phyloP scores from a whole-genome alignment of 2,329 filamentous ascomycete genomes.

The Dothidotthia symphoricarpi region DNA sequence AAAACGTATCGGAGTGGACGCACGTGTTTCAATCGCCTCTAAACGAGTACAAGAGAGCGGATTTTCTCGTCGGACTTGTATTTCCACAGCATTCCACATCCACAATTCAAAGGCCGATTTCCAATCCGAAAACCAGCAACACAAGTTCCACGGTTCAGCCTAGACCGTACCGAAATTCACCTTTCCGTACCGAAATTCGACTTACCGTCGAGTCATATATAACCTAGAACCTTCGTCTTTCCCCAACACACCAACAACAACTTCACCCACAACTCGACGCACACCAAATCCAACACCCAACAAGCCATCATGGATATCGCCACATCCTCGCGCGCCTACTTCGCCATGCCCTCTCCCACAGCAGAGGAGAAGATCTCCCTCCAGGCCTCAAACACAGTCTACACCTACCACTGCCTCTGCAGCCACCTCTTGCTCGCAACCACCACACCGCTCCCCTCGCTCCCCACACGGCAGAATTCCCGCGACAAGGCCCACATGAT shows the following conservation, averaged over 20 bases:
- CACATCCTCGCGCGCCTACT: slow-evolving; percentile 32
- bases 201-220: slow-evolving; percentile 7
- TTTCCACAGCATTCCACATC: slow-evolving; percentile 8
- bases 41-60: slow-evolving; percentile 7
- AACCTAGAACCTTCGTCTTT: slow-evolving; percentile 8
- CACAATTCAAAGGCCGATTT: too few species aligned
- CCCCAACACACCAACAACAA: slow-evolving; percentile 3
- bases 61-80: slow-evolving; percentile 9
- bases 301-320: slow-evolving; percentile 30
- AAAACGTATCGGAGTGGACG: slow-evolving; percentile 5
- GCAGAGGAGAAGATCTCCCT: slow-evolving; percentile 35
- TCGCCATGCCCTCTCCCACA: slow-evolving; percentile 34
- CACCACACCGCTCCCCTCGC: slow-evolving; percentile 51
- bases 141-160: not conserved
- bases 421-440: slow-evolving; percentile 62
- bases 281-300: slow-evolving; percentile 10
- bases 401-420: slow-evolving; percentile 66
- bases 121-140: too few species aligned
- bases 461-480: slow-evolving; percentile 53
- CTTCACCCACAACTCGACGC: slow-evolving; percentile 8
- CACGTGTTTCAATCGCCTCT: slow-evolving; percentile 8
- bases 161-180: not conserved
- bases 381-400: slow-evolving; percentile 40
- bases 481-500: slow-evolving; percentile 59
- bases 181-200: too few species aligned